These are phyloP conservation scores for Chlorella sp. DNA, from an alignment of 139 green algal species.

Conservation along the genomic window DNA sequence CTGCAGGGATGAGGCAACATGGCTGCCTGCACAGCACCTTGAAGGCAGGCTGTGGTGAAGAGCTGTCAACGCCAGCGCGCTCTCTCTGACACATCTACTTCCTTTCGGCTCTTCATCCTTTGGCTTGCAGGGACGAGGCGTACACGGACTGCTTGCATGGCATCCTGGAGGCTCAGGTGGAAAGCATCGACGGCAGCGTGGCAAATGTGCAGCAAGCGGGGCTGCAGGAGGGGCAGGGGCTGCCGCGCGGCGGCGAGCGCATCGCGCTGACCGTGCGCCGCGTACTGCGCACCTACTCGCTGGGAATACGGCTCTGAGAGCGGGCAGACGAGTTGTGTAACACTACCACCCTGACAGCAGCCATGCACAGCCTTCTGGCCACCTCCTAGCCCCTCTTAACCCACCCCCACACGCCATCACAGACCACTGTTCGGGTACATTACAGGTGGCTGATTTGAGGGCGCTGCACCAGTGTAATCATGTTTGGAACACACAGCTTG, in stretches of 20 bases:
- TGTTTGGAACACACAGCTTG: no score
- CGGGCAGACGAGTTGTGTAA: background rate
- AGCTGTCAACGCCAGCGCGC: constrained; percentile 10
- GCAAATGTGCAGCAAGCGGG: constrained; percentile 3
- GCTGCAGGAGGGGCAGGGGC: background rate
- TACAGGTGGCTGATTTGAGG: background rate
- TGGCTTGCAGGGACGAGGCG: constrained; percentile 18
- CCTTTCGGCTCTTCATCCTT: background rate
- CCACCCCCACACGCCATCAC: no score
- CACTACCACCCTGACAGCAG: no score
- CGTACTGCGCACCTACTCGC: constrained; percentile 16
- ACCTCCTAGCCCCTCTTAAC: background rate
- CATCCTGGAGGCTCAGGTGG: constrained; percentile 3
- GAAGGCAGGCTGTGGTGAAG: no score
- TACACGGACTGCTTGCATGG: constrained; percentile 25
- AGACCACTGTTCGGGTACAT: no score
- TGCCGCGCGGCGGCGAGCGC: constrained; percentile 17
- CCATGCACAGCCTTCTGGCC: no score
- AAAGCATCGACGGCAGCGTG: constrained; percentile 20
- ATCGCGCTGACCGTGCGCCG: constrained; percentile 23
- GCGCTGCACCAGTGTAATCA: background rate
- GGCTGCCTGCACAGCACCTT: background rate
- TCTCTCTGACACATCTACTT: background rate
- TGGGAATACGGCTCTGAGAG: constrained; percentile 22
- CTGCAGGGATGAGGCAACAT: background rate